Conservation (phyloP, 1,139 yeast species). For the Zygoascus meyerae region DNA sequence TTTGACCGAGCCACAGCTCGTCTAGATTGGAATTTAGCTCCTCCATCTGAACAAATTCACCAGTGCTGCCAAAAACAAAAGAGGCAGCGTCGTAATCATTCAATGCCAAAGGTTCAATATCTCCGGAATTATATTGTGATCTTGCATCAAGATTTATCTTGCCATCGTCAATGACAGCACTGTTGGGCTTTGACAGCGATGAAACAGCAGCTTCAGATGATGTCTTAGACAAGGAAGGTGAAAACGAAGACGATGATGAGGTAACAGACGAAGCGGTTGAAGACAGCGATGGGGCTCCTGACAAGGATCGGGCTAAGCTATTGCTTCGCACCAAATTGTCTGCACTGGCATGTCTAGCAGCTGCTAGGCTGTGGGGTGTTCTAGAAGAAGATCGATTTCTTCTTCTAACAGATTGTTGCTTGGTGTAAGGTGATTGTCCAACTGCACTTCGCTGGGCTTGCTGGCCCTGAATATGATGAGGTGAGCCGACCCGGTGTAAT, state of each 20-base stretch:
- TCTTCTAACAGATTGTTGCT: slow-evolving; percentile 8
- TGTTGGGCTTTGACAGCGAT: too few species aligned
- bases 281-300: neutral
- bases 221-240: neutral
- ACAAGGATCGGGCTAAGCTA: neutral
- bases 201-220: neutral
- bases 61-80: neutral
- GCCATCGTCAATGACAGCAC: too few species aligned
- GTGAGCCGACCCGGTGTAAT: slow-evolving; percentile 19
- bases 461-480: slow-evolving; percentile 14
- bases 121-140: neutral
- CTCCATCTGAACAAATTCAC: slow-evolving; percentile 12
- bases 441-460: neutral
- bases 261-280: neutral
- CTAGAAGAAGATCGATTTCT: slow-evolving; percentile 13
- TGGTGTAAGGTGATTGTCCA: neutral
- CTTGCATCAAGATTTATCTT: too few species aligned
- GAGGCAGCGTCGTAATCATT: neutral
- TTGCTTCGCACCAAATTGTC: neutral
- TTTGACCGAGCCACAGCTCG: slow-evolving; percentile 10
- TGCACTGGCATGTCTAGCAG: slow-evolving; percentile 4
- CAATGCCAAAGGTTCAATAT: neutral
- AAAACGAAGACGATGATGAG: slow-evolving; percentile 1
- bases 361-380: slow-evolving; percentile 6
- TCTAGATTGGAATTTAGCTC: slow-evolving; percentile 13